Evolutionary conservation across 2,329 filamentous ascomycete genomes (phyloP), one percentile per base, ranked within the genome.

Genomic region (Berkeleyomyces rouxiae): DNA sequence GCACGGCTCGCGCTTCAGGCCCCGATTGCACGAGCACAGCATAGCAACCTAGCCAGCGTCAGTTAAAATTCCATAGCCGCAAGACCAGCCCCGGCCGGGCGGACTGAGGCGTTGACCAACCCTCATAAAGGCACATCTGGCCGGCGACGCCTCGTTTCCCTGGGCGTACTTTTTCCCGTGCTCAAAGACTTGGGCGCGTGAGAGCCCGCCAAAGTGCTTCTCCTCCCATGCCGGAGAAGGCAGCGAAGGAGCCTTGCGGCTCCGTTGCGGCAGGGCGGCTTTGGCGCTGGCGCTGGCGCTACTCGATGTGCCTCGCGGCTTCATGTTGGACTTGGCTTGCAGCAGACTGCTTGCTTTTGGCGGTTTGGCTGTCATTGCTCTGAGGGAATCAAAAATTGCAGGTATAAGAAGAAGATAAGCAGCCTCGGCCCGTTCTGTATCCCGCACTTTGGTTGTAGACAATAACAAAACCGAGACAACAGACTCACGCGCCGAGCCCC

Each of bases 1-100:
- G 67, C 74, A 76, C 37, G 73, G 69, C 23, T 72, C 69, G 7
- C 75, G 70, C 57, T 70, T 72, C 47, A 67, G 66, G n/a, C 70
- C 70, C 42, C 70, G 68, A 55, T 66, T 68, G 65, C 73, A 75
- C 1, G 69, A 47, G 37, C 74, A 75, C 3, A 69, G 63, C 37
- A 68, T 37, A 2, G 53, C 33, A 3, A 62, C 59, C 63, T 64
- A 31, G 10, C 40, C 40, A 55, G 39, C 33, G 46, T 37, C 40
- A 16, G 36, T 11, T 11, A 10, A 10, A 44, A 13, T 6, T 13
- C 7, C 6, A 44, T 44, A 36, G 10, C 49, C 33, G 31, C 13
- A 31, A 2, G 9, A 13, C 9, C 10, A 44, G 42, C 42, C 42
- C 3, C 42, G 10, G 10, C 2, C 42, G 42, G 10, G 42, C 42